Evolutionary conservation across 2,329 filamentous ascomycete species (phyloP).

Genomic region (Penicillium paneum): DNA sequence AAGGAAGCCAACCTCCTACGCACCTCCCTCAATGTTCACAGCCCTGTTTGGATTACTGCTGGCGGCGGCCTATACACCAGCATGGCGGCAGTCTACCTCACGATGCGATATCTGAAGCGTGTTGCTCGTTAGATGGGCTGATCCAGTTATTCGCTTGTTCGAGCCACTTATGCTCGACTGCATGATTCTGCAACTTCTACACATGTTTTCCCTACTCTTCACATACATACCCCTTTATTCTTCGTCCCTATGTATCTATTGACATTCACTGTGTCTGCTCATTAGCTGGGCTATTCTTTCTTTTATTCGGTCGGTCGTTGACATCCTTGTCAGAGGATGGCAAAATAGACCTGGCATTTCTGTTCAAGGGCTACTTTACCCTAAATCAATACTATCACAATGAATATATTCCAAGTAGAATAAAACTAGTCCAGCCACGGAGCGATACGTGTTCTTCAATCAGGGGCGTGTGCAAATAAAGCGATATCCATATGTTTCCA

Average conservation of each 20-base stretch:
- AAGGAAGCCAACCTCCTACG: slow-evolving; percentile 27
- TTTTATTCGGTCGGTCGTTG: slow-evolving; percentile 13
- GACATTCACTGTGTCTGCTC: neutral
- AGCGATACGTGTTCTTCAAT: neutral
- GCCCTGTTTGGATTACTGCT: slow-evolving; percentile 34
- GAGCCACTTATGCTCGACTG: neutral
- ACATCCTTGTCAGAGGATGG: slow-evolving; percentile 15
- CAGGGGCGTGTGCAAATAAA: neutral
- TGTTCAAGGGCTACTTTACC: slow-evolving; percentile 24
- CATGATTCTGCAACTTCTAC: neutral
- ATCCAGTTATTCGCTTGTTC: neutral
- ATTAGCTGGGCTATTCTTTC: slow-evolving; percentile 10
- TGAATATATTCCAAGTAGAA: neutral
- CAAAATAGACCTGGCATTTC: slow-evolving; percentile 15
- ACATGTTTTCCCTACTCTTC: neutral
- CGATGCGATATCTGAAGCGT: slow-evolving; percentile 30
- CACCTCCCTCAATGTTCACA: slow-evolving; percentile 32
- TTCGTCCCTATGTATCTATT: slow-evolving; percentile 1
- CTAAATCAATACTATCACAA: slow-evolving; percentile 4
- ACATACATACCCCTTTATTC: slow-evolving; percentile 1
- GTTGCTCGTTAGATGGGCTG: slow-evolving; percentile 13
- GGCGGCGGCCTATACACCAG: slow-evolving; percentile 33
- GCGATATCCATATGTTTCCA: neutral
- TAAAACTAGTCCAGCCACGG: neutral
- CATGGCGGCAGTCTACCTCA: slow-evolving; percentile 31